These are phyloP conservation scores for Trichosporon sp. DNA, from an alignment of 1,284 basidiomycete genomes.

Conservation along the genomic window DNA sequence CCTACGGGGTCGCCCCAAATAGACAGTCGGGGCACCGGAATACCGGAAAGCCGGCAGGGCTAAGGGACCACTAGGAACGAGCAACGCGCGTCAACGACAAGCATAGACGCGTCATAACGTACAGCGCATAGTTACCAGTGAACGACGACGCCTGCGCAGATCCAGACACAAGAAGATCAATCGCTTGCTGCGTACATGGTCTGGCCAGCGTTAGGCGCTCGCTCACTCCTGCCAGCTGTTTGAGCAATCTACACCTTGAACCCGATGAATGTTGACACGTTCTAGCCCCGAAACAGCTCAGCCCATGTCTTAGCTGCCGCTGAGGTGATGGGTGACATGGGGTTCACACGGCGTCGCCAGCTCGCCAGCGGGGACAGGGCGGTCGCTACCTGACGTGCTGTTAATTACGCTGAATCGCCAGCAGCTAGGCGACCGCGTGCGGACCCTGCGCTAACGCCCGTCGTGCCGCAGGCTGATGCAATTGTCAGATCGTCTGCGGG, in stretches of 20 bases:
- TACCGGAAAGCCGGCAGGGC: not conserved
- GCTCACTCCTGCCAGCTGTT: not conserved
- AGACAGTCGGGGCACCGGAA: not conserved
- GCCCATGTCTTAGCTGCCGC: not conserved
- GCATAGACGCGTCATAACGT: not conserved
- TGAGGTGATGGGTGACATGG: not conserved
- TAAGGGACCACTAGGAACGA: not conserved
- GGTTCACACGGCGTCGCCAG: no score
- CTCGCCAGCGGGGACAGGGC: not conserved
- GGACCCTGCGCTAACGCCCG: not conserved
- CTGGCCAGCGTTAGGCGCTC: not conserved
- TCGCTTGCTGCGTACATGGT: not conserved
- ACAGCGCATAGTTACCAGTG: not conserved
- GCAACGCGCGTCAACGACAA: not conserved
- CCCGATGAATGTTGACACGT: not conserved
- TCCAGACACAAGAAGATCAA: not conserved
- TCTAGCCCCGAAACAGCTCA: not conserved
- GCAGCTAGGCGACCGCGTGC: not conserved
- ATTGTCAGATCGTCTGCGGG: not conserved
- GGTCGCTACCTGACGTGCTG: not conserved
- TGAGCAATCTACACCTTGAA: not conserved
- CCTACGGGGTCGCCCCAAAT: not conserved
- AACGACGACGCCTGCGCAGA: not conserved
- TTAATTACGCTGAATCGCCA: not conserved
- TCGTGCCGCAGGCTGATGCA: not conserved